Evolutionary conservation across 2,329 filamentous ascomycete genomes (phyloP), one percentile per base, ranked within the genome.

Genomic region (Zalaria obscura): DNA sequence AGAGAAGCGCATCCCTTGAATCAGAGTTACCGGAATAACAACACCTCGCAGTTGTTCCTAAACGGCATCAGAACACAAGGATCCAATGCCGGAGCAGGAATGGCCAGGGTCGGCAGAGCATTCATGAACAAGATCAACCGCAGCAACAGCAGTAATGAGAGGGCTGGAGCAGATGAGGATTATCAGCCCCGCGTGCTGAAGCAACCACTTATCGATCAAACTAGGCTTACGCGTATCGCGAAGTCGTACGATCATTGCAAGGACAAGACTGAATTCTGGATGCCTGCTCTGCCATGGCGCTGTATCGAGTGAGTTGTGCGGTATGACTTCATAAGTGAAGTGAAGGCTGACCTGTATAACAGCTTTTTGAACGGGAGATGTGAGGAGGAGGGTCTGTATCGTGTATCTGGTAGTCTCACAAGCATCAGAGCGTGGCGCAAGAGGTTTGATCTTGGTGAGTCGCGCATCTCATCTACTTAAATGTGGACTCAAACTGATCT

Each of bases 251-350:
- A 93, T 55, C 77, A 83, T 46, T 94, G 88, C 6, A 76, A 80
- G 47, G 89, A 96, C 56, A 95, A 95, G 69, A 96, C 89, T 0
- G 89, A 95, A 56, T 96, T 93, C 56, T 96, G 89, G 89, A 94
- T 96, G 88, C 89, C 89, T 8, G 84, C 87, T 5, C 80, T 96
- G 44, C 88, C 89, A 0, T 95, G 89, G 83, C 75, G 89, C 48
- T 93, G 87, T 44, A 95, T 96, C 49, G 89, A 96, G 70, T 78
- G 64, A 56, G 72, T 65, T 27, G 31, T 5, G 3, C 8, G 3
- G 18, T 18, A 18, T 34, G 18, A 41, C 3, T 7, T 36, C 9
- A 10, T 35, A 10, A 36, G 9, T 40, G 18, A 33, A 41, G 47
- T 52, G 37, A 54, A 1, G 11, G 38, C 46, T 52, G 47, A 35